Evolutionary conservation across 768 basidiomycete species (phyloP).

Genomic region (Tricholoma sp.): DNA sequence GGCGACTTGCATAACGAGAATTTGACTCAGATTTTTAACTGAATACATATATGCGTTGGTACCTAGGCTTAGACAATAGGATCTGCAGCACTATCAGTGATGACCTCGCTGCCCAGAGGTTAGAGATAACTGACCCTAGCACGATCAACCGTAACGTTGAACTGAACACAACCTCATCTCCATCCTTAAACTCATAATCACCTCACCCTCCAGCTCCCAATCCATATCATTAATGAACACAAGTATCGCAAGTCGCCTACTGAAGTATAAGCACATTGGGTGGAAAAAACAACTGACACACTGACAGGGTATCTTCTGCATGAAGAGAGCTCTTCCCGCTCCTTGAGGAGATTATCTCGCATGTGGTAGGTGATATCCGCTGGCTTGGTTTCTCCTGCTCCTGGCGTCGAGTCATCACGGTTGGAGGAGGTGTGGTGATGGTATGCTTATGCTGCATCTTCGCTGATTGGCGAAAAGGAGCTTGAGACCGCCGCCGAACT

Average conservation of each 20-base stretch:
- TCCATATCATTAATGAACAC: slow-evolving; percentile 95
- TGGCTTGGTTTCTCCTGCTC: slow-evolving; percentile 28
- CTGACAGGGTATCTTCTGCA: slow-evolving; percentile 85
- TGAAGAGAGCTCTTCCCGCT: slow-evolving; percentile 88
- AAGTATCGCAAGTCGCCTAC: slow-evolving; percentile 90
- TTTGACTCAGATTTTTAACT: no score
- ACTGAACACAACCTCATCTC: slow-evolving; percentile 94
- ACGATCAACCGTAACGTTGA: slow-evolving; percentile 81
- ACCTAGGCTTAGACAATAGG: no score
- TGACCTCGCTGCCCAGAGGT: no score
- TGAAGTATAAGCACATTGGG: no score
- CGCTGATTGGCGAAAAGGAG: slow-evolving; percentile 74
- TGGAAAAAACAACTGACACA: slow-evolving; percentile 5
- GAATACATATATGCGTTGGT: neutral
- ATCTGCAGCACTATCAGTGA: no score
- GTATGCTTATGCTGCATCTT: slow-evolving; percentile 50
- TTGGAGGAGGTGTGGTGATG: slow-evolving; percentile 26
- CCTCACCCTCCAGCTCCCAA: slow-evolving; percentile 98
- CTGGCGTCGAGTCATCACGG: neutral
- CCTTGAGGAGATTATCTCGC: slow-evolving; percentile 70
- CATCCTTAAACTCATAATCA: slow-evolving; percentile 68
- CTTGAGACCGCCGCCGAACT: slow-evolving; percentile 85
- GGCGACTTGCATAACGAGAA: neutral
- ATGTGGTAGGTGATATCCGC: slow-evolving; percentile 73
- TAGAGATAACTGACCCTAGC: no score